Evolutionary conservation across 2,329 filamentous ascomycete species (phyloP), one percentile per base, ranked within the genome.

Genomic region (Colletotrichum sp.): DNA sequence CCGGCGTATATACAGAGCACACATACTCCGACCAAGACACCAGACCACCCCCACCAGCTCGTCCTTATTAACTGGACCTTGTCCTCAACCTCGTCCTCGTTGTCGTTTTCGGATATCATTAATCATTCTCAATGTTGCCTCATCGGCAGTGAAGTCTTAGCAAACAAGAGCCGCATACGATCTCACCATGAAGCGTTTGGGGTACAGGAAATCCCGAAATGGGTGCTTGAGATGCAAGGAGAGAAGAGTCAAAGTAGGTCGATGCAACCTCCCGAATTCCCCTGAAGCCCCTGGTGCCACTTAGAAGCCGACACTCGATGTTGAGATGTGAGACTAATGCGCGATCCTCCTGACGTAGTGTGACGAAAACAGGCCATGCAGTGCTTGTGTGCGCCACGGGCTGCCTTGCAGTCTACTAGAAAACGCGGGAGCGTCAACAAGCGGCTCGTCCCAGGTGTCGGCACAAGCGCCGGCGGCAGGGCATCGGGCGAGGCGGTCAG

Each of bases 341-440:
- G 22, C 28, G 8, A 62, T 55, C 15, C 32, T n/a, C 26, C 22
- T n/a, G 32, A 65, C 64, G 22, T 63, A 86, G 85, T 86, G 85
- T 76, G 84, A 86, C 65, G 85, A 86, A 74, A 80, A 80, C 12
- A 80, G 78, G n/a, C 85, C 85, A 5, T 86, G 85, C 72, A 80
- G 78, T n/a, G 84, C 84, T 3, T 86, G 85, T 65, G 77, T 81
- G 8, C 81, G 84, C 63, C 85, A 86, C 68, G 80, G 80, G 22
- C 77, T 85, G 12, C 72, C 80, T n/a, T 86, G 84, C 74, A 82
- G 83, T 73, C 48, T 52, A 22, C 44, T 76, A 24, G 70, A 76
- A n/a, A 73, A 55, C 59, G 16, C 48, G 34, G 74, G 64, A 66
- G 60, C 70, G 59, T 34, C 64, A n/a, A 60, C 59, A 7, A 30